Evolutionary conservation across 2,329 filamentous ascomycete genomes (phyloP).

Genomic region (Pseudogymnoascus sp.): DNA sequence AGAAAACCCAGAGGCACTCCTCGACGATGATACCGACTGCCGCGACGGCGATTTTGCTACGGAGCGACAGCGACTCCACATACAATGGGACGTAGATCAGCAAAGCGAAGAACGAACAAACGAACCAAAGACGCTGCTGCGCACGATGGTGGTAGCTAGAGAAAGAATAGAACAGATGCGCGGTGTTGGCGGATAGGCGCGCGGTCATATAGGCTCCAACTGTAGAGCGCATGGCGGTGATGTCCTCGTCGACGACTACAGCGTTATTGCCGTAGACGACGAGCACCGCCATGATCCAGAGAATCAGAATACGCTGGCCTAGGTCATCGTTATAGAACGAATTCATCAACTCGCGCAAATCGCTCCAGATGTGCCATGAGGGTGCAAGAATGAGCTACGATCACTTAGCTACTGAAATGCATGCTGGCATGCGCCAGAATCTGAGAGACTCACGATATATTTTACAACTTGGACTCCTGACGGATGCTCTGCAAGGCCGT

Average conservation of each 20-base stretch:
- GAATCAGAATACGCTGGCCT: slow-evolving; percentile 38
- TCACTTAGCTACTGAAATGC: not conserved
- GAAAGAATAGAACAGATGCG: slow-evolving; percentile 34
- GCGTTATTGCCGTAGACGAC: slow-evolving; percentile 44
- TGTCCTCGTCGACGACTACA: slow-evolving; percentile 35
- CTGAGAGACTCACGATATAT: slow-evolving; percentile 30
- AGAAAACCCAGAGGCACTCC: slow-evolving; percentile 38
- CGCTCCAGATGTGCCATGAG: slow-evolving; percentile 44
- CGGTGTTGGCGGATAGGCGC: slow-evolving; percentile 35
- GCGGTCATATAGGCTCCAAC: slow-evolving; percentile 41
- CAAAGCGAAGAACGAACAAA: slow-evolving; percentile 35
- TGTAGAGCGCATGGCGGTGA: slow-evolving; percentile 38
- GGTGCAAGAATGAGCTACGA: slow-evolving; percentile 37
- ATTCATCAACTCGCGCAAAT: slow-evolving; percentile 45
- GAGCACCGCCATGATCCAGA: slow-evolving; percentile 44
- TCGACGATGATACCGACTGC: slow-evolving; percentile 37
- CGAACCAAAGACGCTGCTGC: slow-evolving; percentile 39
- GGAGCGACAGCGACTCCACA: slow-evolving; percentile 34
- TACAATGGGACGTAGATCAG: slow-evolving; percentile 39
- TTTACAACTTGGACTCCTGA: slow-evolving; percentile 38
- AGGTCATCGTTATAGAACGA: slow-evolving; percentile 46
- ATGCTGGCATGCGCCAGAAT: not conserved
- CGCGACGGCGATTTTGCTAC: slow-evolving; percentile 36
- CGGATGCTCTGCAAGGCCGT: slow-evolving; percentile 39
- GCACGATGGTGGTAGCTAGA: slow-evolving; percentile 40